These are phyloP conservation scores for Plasmodium billcollinsi DNA, from an alignment of 169 alveolate genomes.

Conservation along the genomic window DNA sequence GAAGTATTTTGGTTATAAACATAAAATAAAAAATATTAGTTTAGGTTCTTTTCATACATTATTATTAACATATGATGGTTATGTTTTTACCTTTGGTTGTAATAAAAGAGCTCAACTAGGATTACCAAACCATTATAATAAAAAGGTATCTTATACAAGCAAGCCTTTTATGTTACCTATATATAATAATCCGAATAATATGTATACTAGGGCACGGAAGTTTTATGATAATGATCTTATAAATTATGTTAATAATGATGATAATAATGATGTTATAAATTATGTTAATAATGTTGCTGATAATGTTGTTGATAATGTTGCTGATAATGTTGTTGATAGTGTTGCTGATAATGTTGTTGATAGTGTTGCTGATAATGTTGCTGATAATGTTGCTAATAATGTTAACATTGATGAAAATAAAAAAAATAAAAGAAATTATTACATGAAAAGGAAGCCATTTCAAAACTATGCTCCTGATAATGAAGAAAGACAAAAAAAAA, in stretches of 20 bases:
- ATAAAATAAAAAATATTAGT: conserved; percentile 55
- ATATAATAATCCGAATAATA: not conserved
- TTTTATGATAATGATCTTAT: not conserved
- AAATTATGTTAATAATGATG: not conserved
- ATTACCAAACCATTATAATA: conserved; percentile 21
- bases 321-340: no score
- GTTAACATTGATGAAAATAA: no score
- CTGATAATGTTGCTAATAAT: not conserved
- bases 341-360: not conserved
- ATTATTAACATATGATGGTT: conserved; percentile 40
- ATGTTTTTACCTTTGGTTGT: conserved; percentile 67
- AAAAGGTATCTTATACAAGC: conserved; percentile 49
- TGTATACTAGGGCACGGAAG: not conserved
- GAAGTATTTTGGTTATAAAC: conserved; percentile 44
- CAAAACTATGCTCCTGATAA: not conserved
- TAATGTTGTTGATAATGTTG: not conserved
- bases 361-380: not conserved
- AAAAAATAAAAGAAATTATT: no score
- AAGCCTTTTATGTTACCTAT: conserved; percentile 53
- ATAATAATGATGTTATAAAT: not conserved
- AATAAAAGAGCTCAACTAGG: conserved; percentile 57
- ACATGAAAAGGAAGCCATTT: no score
- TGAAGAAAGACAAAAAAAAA: not conserved
- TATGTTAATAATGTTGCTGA: not conserved
- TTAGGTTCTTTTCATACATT: conserved; percentile 59